A percentile compares a stretch with the other conserved stretches of the same genome.
phyloP scores from a whole-genome alignment of 2,329 filamentous ascomycete species.

The Fusarium sp. region DNA sequence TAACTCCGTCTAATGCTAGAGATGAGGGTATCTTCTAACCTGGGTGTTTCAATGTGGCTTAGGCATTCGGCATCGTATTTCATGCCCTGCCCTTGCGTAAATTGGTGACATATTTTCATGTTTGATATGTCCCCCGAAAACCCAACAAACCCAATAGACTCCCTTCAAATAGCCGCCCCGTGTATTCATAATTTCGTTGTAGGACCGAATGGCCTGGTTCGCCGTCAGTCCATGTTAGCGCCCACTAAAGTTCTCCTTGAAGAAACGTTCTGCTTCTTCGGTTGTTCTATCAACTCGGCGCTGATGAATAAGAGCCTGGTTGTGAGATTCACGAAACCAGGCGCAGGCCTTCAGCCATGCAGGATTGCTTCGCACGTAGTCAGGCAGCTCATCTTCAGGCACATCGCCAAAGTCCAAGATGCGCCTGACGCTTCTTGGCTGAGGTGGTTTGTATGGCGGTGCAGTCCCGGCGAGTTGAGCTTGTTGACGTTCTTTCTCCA shows the following conservation, averaged over 20 bases:
- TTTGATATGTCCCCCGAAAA: neutral
- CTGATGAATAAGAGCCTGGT: conserved; percentile 21
- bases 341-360: conserved; percentile 57
- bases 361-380: conserved; percentile 57
- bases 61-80: neutral
- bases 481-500: conserved; percentile 24
- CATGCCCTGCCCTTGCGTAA: neutral
- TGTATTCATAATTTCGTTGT: neutral
- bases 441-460: conserved; percentile 43
- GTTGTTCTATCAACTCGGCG: conserved; percentile 31
- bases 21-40: neutral
- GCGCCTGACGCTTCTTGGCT: conserved; percentile 46
- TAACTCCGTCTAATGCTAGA: neutral
- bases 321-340: conserved; percentile 51
- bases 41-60: neutral
- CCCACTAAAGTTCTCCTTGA: conserved; percentile 16
- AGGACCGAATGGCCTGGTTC: neutral
- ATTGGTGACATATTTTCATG: neutral
- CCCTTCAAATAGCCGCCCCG: neutral
- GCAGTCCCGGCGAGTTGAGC: conserved; percentile 14
- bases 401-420: conserved; percentile 53
- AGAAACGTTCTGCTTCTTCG: conserved; percentile 42
- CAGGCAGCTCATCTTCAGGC: conserved; percentile 55
- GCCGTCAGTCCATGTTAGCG: neutral
- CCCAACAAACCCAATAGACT: neutral